Base-by-base conservation (phyloP, 208 protist species). In the Acanthamoeba triangularis region DNA sequence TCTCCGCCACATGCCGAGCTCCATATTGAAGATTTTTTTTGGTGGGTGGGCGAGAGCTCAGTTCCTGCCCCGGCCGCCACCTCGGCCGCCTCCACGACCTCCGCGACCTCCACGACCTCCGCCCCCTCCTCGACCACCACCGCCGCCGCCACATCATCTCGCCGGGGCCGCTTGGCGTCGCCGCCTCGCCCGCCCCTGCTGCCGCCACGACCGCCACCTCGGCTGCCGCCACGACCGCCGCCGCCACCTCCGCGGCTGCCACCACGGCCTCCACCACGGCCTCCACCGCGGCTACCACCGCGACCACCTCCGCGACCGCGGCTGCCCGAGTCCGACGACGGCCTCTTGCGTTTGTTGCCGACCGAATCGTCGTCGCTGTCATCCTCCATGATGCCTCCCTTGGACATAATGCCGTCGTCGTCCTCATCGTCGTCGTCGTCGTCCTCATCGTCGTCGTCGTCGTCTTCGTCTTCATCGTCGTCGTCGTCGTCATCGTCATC, bases 281-380 rank as follows among this genome's bases (percentile, higher is more conserved):
- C 37, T 2, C 61, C 61, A 6, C 28, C 20, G 30, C 23, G 20
- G 61, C 61, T 20, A 16, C 61, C 61, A 11, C 61, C 20, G 13
- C 61, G 20, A 30, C 61, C 61, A 20, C 61, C 20, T 0, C 61
- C 23, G 61, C 61, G 16, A 67, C 61, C 16, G 2, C 23, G 6
- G 61, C 61, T 30, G 5, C 61, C 61, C 2, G 23, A 30, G 23
- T 20, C 23, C 1, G 23, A 23, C 7, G 61, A 67, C 16, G 20
- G 13, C 37, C 69, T 20, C 69, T 78, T 78, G 11, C 69, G 69
- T n/a, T 78, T 78, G 30, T 25, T n/a, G 33, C 69, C 69, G 14
- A 78, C 69, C 30, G 33, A 20, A 20, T 78, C 69, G n/a, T 78
- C 69, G 28, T 78, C 69, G 69, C 69, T 78, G 18, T 78, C 65